Conservation (phyloP, 371 early-diverging fungal genomes). For the Zopfochytrium polystomum region DNA sequence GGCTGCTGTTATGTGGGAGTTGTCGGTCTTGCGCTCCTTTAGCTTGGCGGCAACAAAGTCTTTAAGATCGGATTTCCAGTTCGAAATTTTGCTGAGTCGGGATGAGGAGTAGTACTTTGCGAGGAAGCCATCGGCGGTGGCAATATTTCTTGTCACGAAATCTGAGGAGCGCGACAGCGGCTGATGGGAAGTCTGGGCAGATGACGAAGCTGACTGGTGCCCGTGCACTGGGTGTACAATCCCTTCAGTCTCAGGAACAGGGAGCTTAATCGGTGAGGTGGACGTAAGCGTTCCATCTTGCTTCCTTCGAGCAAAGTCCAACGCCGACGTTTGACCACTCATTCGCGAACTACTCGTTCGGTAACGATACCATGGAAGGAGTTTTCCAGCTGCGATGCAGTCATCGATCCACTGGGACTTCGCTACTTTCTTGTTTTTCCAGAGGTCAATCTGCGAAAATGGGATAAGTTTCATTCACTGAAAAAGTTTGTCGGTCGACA, state of each 20-base stretch:
- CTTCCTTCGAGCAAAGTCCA: too few species aligned
- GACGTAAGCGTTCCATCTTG: too few species aligned
- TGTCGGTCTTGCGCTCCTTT: neutral
- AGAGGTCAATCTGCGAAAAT: conserved; percentile 12
- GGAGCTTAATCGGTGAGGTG: too few species aligned
- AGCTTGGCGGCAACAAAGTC: conserved; percentile 30
- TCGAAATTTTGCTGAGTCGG: conserved; percentile 76
- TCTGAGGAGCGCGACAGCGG: too few species aligned
- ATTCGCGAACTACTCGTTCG: too few species aligned
- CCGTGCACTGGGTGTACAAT: neutral
- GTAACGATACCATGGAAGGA: conserved; percentile 67
- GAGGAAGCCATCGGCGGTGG: conserved; percentile 64
- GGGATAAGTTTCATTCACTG: too few species aligned
- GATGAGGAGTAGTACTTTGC: conserved; percentile 72
- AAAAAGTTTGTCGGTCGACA: neutral
- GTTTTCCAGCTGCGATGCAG: conserved; percentile 52
- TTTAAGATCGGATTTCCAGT: conserved; percentile 74
- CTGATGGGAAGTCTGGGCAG: too few species aligned
- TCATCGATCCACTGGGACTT: conserved; percentile 77
- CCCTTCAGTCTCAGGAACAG: neutral
- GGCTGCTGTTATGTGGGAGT: conserved; percentile 22
- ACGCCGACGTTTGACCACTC: too few species aligned
- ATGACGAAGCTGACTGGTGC: neutral
- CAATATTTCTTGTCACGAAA: conserved; percentile 25
- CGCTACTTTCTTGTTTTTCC: conserved; percentile 55